Conservation (phyloP, 2,329 filamentous ascomycete species). For the Penicillium palitans region DNA sequence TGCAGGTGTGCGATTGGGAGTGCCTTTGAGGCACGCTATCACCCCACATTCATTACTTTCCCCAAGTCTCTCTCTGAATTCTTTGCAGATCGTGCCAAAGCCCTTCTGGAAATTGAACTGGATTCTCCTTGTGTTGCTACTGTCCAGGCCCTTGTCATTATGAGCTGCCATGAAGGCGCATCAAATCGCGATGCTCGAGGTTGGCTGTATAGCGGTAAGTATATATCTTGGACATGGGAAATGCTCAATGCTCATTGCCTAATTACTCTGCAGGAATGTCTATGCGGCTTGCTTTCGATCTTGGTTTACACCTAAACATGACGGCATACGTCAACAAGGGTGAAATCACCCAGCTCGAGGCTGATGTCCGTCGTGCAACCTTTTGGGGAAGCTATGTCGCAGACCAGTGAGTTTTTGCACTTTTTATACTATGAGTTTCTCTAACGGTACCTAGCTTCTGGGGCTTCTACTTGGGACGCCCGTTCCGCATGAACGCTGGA, state of each 20-base stretch:
- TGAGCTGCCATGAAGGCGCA: conserved; percentile 49
- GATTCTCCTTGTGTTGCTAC: conserved; percentile 52
- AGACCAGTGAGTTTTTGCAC: conserved; percentile 36
- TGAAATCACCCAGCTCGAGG: conserved; percentile 41
- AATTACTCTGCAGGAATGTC: conserved; percentile 40
- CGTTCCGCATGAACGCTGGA: conserved; percentile 44
- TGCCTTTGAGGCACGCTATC: conserved; percentile 47
- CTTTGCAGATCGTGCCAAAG: conserved; percentile 47
- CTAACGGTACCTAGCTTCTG: conserved; percentile 35
- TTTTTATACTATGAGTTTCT: not conserved
- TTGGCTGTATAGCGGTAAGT: conserved; percentile 50
- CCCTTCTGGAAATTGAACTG: conserved; percentile 49
- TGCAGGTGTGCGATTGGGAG: conserved; percentile 45
- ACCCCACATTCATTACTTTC: conserved; percentile 46
- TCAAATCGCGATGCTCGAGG: conserved; percentile 48
- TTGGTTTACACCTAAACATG: conserved; percentile 47
- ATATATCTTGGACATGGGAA: not conserved
- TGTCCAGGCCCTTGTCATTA: conserved; percentile 49
- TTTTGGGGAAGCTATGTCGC: conserved; percentile 49
- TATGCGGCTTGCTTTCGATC: conserved; percentile 48
- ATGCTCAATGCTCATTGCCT: not conserved
- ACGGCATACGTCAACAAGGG: conserved; percentile 43
- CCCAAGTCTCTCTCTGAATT: conserved; percentile 38
- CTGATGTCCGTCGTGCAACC: conserved; percentile 41
- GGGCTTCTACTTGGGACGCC: conserved; percentile 47